phyloP scores from a whole-genome alignment of 495 filamentous ascomycete genomes.

The Talaromyces borbonicus region DNA sequence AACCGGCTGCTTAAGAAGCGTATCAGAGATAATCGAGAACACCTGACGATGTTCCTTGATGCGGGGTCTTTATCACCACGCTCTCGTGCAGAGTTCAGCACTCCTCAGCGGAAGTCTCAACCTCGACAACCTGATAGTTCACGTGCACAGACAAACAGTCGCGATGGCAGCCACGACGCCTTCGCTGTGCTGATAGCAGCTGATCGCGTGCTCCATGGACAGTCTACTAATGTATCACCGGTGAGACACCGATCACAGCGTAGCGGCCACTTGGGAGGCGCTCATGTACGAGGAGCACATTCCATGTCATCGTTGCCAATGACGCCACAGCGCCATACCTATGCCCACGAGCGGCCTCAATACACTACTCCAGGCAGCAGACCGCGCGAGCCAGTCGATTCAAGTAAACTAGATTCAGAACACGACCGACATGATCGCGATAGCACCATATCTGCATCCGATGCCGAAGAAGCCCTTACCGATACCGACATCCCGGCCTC shows the following conservation, averaged over 20 bases:
- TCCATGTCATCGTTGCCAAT: slow-evolving; percentile 74
- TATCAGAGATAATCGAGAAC: slow-evolving; percentile 79
- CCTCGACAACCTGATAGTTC: slow-evolving; percentile 37
- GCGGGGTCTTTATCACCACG: slow-evolving; percentile 36
- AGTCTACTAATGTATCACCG: slow-evolving; percentile 57
- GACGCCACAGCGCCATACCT: slow-evolving; percentile 49
- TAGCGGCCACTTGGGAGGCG: slow-evolving; percentile 32
- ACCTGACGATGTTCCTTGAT: slow-evolving; percentile 60
- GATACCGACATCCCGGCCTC: slow-evolving; percentile 46
- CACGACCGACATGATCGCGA: slow-evolving; percentile 57
- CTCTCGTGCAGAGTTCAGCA: slow-evolving; percentile 35
- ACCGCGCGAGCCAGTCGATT: slow-evolving; percentile 28
- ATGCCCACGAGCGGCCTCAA: slow-evolving; percentile 32
- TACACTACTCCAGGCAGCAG: slow-evolving; percentile 49
- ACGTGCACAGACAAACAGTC: slow-evolving; percentile 26
- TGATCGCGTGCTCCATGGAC: slow-evolving; percentile 63
- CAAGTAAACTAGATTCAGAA: slow-evolving; percentile 17
- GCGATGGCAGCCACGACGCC: slow-evolving; percentile 37
- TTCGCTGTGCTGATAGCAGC: slow-evolving; percentile 70
- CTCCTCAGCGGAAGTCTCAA: slow-evolving; percentile 35
- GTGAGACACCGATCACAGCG: slow-evolving; percentile 31
- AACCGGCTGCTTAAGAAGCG: slow-evolving; percentile 67
- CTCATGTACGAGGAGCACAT: slow-evolving; percentile 57
- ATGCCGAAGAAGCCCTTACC: slow-evolving; percentile 52
- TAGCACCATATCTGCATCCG: slow-evolving; percentile 81